A percentile compares a stretch with the other conserved stretches of the same genome.
phyloP scores from a whole-genome alignment of 805 yeast genomes.

The Sporopachydermia quercuum region DNA sequence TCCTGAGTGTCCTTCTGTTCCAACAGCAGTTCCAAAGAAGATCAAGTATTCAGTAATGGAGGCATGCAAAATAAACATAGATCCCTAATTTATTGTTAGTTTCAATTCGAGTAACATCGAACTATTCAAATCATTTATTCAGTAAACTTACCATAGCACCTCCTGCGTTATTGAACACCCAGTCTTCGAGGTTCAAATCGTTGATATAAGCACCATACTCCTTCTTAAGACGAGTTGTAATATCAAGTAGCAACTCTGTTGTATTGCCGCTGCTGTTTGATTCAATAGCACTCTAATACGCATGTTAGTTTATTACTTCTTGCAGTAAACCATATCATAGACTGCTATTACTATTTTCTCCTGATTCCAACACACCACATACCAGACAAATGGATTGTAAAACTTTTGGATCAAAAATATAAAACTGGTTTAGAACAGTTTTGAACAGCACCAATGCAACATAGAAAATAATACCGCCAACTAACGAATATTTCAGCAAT shows the following conservation, averaged over 20 bases:
- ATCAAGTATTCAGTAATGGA: slow-evolving; percentile 87
- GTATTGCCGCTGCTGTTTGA: slow-evolving; percentile 32
- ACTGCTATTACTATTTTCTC: too few relatives aligned
- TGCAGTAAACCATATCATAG: too few relatives aligned
- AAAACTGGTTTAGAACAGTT: slow-evolving; percentile 58
- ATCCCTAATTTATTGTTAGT: slow-evolving; percentile 23
- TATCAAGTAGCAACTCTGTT: slow-evolving; percentile 44
- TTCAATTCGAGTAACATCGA: too few relatives aligned
- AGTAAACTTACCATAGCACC: slow-evolving; percentile 89
- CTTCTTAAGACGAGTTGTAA: slow-evolving; percentile 40
- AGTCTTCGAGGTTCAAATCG: slow-evolving; percentile 58
- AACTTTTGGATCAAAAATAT: slow-evolving; percentile 51
- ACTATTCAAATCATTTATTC: too few relatives aligned
- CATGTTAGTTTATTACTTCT: too few relatives aligned
- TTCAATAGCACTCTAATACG: too few relatives aligned
- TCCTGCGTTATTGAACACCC: slow-evolving; percentile 97
- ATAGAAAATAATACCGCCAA: slow-evolving; percentile 8
- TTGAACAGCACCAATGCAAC: slow-evolving; percentile 21
- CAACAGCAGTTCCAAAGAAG: slow-evolving; percentile 84
- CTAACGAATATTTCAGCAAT: not conserved
- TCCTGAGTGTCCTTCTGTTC: slow-evolving; percentile 95
- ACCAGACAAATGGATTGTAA: slow-evolving; percentile 45
- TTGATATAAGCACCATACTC: slow-evolving; percentile 67
- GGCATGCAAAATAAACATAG: slow-evolving; percentile 90
- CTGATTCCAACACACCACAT: too few relatives aligned